Base-by-base conservation (phyloP, 768 basidiomycete genomes). In the Podaxis sp. region DNA sequence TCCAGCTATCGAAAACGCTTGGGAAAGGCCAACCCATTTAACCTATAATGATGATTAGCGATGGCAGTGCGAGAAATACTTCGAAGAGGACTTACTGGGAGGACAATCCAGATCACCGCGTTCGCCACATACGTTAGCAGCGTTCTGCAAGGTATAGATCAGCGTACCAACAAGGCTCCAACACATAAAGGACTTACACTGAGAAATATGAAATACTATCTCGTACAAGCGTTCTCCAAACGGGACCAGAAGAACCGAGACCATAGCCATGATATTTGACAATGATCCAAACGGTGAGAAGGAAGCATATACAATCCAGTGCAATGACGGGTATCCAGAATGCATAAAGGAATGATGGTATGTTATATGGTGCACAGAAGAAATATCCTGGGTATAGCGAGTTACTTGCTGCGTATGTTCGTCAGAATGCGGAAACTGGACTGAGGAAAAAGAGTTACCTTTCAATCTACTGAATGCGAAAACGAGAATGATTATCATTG, bases 11-110 rank as follows among this genome's bases (percentile, higher is more conserved):
- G 94, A 94, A 50, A 98, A 82, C 52, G 93, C 85, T 15, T 85
- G 80, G 3, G 97, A 96, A 2, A 99, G 79, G 56, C 87, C 87
- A 59, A 90, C 85, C 97, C 97, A 98, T 82, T 97, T 98, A 6
- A 65, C 56, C 73, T 73, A 52, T 12, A 24, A 52, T 24, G 27
- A 57, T 9, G 19, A 38, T 50, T 24, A 9, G 27, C 17, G n/a
- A 4, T 11, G 36, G 13, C 5, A 37, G 0, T 15, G 19, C 11
- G 13, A 12, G 11, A 13, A 49, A 47, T 12, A 9, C 11, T 47
- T 36, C 29, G 2, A 24, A 43, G 17, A 6, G 2, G 37, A 65
- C 70, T 61, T 55, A 71, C 70, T 33, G 62, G 61, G 38, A 69
- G 57, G 47, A 61, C 43, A 19, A 69, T 56, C 71, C 69, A 71